These are phyloP conservation scores for Eucalyptus decipiens DNA, from an alignment of 345 rosid genomes.

Conservation along the genomic window DNA sequence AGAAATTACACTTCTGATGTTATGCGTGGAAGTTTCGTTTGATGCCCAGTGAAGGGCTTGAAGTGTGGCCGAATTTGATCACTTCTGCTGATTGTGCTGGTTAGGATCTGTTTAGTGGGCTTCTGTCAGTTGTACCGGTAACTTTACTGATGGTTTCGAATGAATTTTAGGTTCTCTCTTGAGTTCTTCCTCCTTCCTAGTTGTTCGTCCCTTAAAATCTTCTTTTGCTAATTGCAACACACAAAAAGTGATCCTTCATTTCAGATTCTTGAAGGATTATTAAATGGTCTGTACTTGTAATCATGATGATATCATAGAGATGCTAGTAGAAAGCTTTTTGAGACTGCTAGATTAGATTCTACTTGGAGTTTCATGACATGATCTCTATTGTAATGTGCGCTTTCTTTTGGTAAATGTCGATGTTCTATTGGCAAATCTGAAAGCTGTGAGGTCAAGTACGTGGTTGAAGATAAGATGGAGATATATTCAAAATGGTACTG, in stretches of 20 bases:
- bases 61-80: neutral
- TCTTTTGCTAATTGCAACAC: neutral
- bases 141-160: neutral
- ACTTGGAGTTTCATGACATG: neutral
- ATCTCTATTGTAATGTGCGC: neutral
- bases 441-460: neutral
- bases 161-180: neutral
- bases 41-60: neutral
- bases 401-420: neutral
- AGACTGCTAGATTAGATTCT: neutral
- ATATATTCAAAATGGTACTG: neutral
- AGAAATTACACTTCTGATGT: neutral
- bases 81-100: neutral
- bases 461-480: neutral
- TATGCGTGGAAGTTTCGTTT: neutral
- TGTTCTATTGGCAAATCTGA: neutral
- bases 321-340: neutral
- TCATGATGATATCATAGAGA: neutral
- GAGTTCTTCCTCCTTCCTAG: neutral
- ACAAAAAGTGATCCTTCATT: neutral
- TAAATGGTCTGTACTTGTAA: neutral
- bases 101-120: neutral
- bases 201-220: neutral
- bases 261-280: neutral
- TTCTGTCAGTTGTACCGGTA: neutral